Percentiles rank a stretch among this genome's conserved stretches.
Evolutionary conservation across 495 filamentous ascomycete genomes (phyloP).

Genomic region (Bombardia bombarda): DNA sequence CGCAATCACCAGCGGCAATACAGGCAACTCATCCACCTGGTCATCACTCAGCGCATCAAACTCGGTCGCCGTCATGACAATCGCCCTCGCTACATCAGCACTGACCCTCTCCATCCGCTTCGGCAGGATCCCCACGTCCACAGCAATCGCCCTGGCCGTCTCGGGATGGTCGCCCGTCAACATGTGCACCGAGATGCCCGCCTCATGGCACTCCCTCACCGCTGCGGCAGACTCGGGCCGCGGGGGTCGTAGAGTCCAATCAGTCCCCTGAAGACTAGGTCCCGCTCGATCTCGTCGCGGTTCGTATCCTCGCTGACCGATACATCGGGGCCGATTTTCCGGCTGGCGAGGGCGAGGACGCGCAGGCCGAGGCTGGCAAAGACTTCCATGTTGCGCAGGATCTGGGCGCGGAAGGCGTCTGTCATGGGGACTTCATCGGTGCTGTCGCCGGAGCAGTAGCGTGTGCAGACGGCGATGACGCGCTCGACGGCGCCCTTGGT

Average conservation of each 20-base stretch:
- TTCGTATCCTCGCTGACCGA: constrained; percentile 23
- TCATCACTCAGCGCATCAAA: constrained; percentile 53
- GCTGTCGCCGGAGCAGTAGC: constrained; percentile 11
- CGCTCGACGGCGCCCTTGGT: constrained; percentile 78
- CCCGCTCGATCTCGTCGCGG: constrained; percentile 43
- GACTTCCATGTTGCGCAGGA: constrained; percentile 53
- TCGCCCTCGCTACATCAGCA: constrained; percentile 40
- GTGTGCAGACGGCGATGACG: constrained; percentile 42
- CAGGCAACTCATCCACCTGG: constrained; percentile 48
- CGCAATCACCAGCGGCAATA: constrained; percentile 56
- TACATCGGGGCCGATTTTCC: constrained; percentile 12
- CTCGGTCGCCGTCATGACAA: constrained; percentile 55
- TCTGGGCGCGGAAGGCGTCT: constrained; percentile 47
- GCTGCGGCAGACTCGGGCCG: constrained; percentile 58
- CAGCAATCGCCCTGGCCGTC: constrained; percentile 69
- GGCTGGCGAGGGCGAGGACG: constrained; percentile 64
- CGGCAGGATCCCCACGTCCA: constrained; percentile 64
- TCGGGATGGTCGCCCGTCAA: constrained; percentile 72
- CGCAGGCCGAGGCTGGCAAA: constrained; percentile 67
- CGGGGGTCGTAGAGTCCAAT: constrained; percentile 69
- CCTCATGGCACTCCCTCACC: constrained; percentile 57
- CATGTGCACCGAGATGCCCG: constrained; percentile 74
- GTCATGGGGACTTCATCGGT: constrained; percentile 41
- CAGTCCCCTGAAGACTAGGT: constrained; percentile 55
- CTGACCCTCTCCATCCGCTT: constrained; percentile 47